Conservation (phyloP, 306 rosid genomes). For the Calophaca sinica region DNA sequence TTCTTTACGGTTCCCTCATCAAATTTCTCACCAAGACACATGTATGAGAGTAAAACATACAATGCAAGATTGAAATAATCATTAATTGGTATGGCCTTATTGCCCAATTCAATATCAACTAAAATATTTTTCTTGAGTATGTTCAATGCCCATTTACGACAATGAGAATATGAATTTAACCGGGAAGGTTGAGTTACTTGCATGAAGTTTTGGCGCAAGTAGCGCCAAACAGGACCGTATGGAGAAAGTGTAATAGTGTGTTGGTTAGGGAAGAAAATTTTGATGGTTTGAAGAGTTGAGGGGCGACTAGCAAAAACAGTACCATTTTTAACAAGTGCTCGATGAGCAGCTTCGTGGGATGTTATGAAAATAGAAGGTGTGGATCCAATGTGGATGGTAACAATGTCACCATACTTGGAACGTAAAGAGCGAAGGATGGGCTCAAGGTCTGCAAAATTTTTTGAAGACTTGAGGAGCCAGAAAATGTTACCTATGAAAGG, state of each 20-base stretch:
- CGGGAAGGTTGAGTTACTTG: conserved; percentile 51
- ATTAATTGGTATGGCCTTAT: conserved; percentile 26
- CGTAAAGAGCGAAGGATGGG: conserved; percentile 51
- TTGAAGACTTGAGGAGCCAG: conserved; percentile 60
- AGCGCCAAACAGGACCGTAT: conserved; percentile 57
- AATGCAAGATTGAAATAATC: conserved; percentile 47
- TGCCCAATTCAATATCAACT: conserved; percentile 32
- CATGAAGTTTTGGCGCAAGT: conserved; percentile 58
- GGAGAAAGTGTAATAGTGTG: conserved; percentile 41
- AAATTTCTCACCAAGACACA: conserved; percentile 56
- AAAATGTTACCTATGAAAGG: conserved; percentile 58
- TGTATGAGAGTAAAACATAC: conserved; percentile 45
- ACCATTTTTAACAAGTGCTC: conserved; percentile 56
- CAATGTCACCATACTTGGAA: conserved; percentile 56
- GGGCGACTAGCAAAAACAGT: conserved; percentile 59
- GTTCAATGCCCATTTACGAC: conserved; percentile 52
- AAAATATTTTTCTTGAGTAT: conserved; percentile 35
- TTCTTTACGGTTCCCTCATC: conserved; percentile 30
- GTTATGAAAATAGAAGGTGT: conserved; percentile 59
- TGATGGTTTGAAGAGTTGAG: conserved; percentile 38
- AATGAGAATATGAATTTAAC: conserved; percentile 43
- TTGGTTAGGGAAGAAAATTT: conserved; percentile 51
- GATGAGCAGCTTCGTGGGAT: conserved; percentile 54
- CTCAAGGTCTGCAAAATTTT: conserved; percentile 56
- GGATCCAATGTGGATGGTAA: conserved; percentile 57